Percentiles rank a stretch among this genome's conserved stretches.
Evolutionary conservation across 2,329 filamentous ascomycete genomes (phyloP).

Genomic region (Elsinoe ampelina): DNA sequence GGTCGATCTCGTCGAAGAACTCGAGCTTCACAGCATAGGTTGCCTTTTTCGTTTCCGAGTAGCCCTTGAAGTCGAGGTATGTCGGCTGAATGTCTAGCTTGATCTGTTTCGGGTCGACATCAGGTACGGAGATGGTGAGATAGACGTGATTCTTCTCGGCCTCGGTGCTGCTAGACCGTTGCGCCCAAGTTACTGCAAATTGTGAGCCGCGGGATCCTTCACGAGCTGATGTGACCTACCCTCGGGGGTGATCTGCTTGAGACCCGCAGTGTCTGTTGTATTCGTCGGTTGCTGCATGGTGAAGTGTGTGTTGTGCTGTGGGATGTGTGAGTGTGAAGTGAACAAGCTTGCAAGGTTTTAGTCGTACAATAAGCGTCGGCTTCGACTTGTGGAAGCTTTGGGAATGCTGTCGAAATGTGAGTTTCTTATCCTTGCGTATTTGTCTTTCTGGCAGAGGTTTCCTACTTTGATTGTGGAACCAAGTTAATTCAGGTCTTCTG

Average conservation of each 20-base stretch:
- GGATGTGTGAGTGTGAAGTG: not conserved
- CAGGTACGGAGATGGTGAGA: conserved; percentile 80
- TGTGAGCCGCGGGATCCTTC: conserved; percentile 16
- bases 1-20: conserved; percentile 85
- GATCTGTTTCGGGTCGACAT: conserved; percentile 65
- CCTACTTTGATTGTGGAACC: not conserved
- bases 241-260: conserved; percentile 29
- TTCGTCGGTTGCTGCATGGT: conserved; percentile 26
- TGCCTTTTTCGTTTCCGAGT: conserved; percentile 73
- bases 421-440: not conserved
- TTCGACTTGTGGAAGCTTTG: conserved; percentile 13
- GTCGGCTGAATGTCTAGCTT: conserved; percentile 77
- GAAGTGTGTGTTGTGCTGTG: not conserved
- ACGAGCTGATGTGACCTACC: conserved; percentile 20
- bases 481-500: not conserved
- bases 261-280: conserved; percentile 27
- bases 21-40: conserved; percentile 80
- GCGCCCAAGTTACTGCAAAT: conserved; percentile 81
- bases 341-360: conserved; percentile 3
- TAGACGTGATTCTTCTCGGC: conserved; percentile 88
- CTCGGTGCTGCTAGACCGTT: conserved; percentile 78
- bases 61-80: conserved; percentile 70
- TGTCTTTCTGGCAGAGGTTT: not conserved
- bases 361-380: not conserved
- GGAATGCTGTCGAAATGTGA: conserved; percentile 15